Evolutionary conservation across 257 asterid species (phyloP), one percentile per base, ranked within the genome.

Genomic region (Fraxinus anomala): DNA sequence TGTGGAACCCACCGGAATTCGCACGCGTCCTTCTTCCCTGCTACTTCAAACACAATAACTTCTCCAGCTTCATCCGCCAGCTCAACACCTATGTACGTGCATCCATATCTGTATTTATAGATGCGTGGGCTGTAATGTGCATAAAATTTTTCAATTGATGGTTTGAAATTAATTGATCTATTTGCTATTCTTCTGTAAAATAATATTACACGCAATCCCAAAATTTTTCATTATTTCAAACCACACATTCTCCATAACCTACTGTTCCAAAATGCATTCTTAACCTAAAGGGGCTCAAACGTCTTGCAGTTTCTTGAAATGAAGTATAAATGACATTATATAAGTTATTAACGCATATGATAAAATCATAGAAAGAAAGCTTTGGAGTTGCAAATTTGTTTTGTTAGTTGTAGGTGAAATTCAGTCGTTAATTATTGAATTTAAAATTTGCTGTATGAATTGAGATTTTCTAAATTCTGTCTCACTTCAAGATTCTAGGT

Each of bases 1-100:
- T 94, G 1, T 94, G 97, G 98, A 88, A 94, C 76, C 97, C 97
- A 42, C 98, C 96, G 24, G 98, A 94, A 73, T 94, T 94, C 76
- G 92, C 91, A 23, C 91, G 96, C 31, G 5, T 89, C 74, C 92
- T 94, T 69, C 97, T 94, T 51, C 97, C 98, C 59, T 77, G 92
- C 5, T 94, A 90, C 84, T 92, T 93, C 71, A 92, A 92, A 79
- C 98, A 92, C 92, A 93, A 87, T 77, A 93, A 92, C 82, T 93
- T 94, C 88, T 89, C 98, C 73, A 94, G 98, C 84, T 94, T 94
- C 86, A 92, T 94, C 40, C 97, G 98, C 70, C 98, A 94, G 92
- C 98, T 94, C 82, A 94, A 94, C 80, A 92, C 98, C 76, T 94
- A 94, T 66, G 98, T 94, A 90, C 68, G 91, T 78, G 59, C 65